Evolutionary conservation across 352 stramenopile genomes (phyloP), one percentile per base, ranked within the genome.

Genomic region (Peronospora destructor): DNA sequence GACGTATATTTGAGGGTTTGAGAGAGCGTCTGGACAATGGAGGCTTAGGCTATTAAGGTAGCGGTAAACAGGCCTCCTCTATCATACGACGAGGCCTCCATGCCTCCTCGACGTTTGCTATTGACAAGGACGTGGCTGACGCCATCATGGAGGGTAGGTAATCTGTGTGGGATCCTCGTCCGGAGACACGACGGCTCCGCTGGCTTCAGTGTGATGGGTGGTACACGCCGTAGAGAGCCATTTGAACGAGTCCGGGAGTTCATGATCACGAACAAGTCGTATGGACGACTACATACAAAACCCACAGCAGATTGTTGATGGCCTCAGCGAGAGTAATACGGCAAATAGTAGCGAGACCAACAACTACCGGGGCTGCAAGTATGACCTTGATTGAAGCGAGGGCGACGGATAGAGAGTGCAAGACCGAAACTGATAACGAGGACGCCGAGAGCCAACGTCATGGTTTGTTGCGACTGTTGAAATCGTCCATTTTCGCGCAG

Each of bases 241-340:
- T 48, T 48, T 88, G 76, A 32, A 82, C 53, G 33, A 64, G 30
- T 6, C 76, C 73, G 76, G 79, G 29, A 79, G 48, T 21, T 88
- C 49, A n/a, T n/a, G n/a, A n/a, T n/a, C n/a, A 91, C 43, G 36
- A 88, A 54, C n/a, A 70, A 37, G 29, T 88, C 71, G 40, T 63
- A 34, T 21, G 84, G 26, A 87, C 54, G 29, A 59, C 39, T 25
- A 71, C 73, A 64, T 88, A 91, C 44, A 82, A 55, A 36, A 85
- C 59, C 79, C 79, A 91, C n/a, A 87, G 53, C 11, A 64, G 45
- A 55, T 88, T 91, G 73, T 88, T 91, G 45, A 74, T 48, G n/a
- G 70, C 41, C 1, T 74, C 79, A 11, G 75, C 65, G 33, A 78
- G 23, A 34, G 81, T 71, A n/a, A n/a, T 75, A 91, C 85, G 1